phyloP scores from a whole-genome alignment of 768 basidiomycete species.

The Rhizopogon salebrosus region DNA sequence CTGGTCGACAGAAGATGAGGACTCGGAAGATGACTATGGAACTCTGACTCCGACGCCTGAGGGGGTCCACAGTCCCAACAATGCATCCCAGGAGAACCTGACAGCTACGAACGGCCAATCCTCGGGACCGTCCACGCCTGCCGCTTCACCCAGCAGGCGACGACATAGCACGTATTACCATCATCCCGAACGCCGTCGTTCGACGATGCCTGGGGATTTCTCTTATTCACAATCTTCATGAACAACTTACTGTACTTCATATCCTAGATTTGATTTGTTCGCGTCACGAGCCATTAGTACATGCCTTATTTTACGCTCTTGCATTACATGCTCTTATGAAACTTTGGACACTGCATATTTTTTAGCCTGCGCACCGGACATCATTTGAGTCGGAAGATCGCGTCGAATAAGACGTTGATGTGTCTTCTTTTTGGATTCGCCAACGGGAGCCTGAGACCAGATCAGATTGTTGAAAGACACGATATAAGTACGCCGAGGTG shows the following conservation, averaged over 20 bases:
- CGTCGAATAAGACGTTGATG: too few species aligned
- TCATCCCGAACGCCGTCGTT: conserved; percentile 65
- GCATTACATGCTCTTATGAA: background rate
- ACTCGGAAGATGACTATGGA: conserved; percentile 40
- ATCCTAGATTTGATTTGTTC: background rate
- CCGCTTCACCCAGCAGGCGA: conserved; percentile 40
- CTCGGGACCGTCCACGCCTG: conserved; percentile 19
- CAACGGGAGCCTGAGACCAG: too few species aligned
- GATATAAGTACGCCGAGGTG: too few species aligned
- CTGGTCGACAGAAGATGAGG: conserved; percentile 57
- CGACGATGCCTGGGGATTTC: conserved; percentile 59
- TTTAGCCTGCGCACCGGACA: too few species aligned
- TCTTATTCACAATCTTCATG: conserved; percentile 13
- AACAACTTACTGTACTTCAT: background rate
- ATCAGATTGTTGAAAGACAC: too few species aligned
- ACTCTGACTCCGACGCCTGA: conserved; percentile 16
- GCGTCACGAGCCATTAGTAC: background rate
- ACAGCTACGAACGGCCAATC: background rate
- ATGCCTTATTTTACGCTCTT: background rate
- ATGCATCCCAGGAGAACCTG: conserved; percentile 21
- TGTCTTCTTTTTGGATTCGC: too few species aligned
- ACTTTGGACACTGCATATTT: background rate
- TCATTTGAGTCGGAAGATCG: too few species aligned
- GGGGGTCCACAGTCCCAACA: conserved; percentile 13
- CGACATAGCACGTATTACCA: conserved; percentile 81